These are phyloP conservation scores for Neonectria hederae DNA, from an alignment of 2,329 filamentous ascomycete species.

Conservation along the genomic window DNA sequence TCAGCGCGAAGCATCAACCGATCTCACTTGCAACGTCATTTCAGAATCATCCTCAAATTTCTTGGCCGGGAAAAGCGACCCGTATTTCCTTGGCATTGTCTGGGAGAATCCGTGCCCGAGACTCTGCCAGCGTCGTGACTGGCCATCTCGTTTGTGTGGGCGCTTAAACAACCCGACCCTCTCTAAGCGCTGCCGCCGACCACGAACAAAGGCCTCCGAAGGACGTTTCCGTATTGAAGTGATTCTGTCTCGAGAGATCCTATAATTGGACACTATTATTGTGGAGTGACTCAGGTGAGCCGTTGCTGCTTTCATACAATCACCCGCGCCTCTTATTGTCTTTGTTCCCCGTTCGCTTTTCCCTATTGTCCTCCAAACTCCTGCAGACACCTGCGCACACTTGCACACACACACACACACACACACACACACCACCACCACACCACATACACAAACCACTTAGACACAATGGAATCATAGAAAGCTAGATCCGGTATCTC, in stretches of 20 bases:
- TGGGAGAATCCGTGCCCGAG: conserved; percentile 27
- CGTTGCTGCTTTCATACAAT: conserved; percentile 25
- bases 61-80: conserved; percentile 7
- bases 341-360: conserved; percentile 29
- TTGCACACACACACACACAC: conserved; percentile 6
- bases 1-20: conserved; percentile 27
- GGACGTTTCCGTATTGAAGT: conserved; percentile 28
- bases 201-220: conserved; percentile 26
- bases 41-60: conserved; percentile 16
- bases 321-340: conserved; percentile 40
- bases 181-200: conserved; percentile 41
- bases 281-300: conserved; percentile 40
- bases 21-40: conserved; percentile 19
- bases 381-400: conserved; percentile 27
- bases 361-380: conserved; percentile 29
- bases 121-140: conserved; percentile 34
- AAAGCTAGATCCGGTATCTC: conserved; percentile 32
- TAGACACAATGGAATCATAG: conserved; percentile 41
- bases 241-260: conserved; percentile 20
- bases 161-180: conserved; percentile 33
- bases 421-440: conserved; percentile 14
- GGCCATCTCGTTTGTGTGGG: conserved; percentile 34
- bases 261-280: conserved; percentile 35
- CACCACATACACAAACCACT: conserved; percentile 18
- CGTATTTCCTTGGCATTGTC: conserved; percentile 34